Evolutionary conservation across 768 basidiomycete genomes (phyloP), one percentile per base, ranked within the genome.

Genomic region (Sistotremastrum suecicum): DNA sequence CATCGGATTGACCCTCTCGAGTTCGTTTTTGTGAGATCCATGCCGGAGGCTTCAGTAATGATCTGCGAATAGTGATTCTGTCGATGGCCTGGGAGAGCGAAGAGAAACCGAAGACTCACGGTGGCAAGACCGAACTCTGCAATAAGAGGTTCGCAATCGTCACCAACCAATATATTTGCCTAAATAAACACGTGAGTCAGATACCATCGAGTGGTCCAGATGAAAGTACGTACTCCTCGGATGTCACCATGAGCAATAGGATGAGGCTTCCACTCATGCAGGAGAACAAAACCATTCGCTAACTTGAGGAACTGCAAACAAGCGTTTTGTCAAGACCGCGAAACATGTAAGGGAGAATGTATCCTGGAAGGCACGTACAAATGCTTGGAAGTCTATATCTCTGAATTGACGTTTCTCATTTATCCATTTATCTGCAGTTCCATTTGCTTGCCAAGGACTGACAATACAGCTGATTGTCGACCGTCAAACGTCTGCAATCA

Each of bases 401-500:
- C 76, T 63, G 11, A 69, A 59, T 32, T 50, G 46, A 12, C 69
- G 66, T 40, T 64, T 58, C 5, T 54, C 56, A 41, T 65, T 67
- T 35, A 73, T 66, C 51, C 72, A 77, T 11, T 62, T 62, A 40
- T 73, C 52, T 10, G 68, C 69, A 38, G 66, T 70, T 34, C 75
- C 75, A 42, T 75, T 67, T 29, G 59, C 56, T 56, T 71, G 71
- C 75, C 75, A 77, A 28, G 74, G 75, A 51, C 70, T 75, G 37
- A 77, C 67, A 60, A 77, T 73, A 50, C 71, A 76, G 32, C 74
- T 75, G 40, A 11, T 20, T 20, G 41, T 20, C 1, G 20, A 20
- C 20, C 20, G 20, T 20, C 20, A 28, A 7, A 53, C 68, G 42
- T 51, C 75, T 68, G 75, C n/a, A n/a, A n/a, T n/a, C n/a, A n/a